These are phyloP conservation scores for Cyberlindnera saturnus DNA, from an alignment of 805 yeast species.

Conservation along the genomic window DNA sequence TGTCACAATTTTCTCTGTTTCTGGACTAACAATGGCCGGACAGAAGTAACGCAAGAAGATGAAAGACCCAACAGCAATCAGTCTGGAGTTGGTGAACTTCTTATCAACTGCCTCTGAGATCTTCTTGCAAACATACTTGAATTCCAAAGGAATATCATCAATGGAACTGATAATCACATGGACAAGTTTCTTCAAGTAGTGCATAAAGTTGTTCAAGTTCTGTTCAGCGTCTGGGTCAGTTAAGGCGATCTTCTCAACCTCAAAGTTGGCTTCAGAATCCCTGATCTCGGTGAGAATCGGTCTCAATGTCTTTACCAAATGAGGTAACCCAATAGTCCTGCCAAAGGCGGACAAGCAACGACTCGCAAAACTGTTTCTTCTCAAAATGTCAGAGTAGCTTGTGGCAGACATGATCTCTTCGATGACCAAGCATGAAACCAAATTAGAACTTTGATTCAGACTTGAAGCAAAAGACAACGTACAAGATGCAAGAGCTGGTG, in stretches of 20 bases:
- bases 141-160: slow-evolving; percentile 59
- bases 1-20: slow-evolving; percentile 35
- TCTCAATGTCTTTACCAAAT: slow-evolving; percentile 44
- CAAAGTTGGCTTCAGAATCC: slow-evolving; percentile 48
- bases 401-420: slow-evolving; percentile 58
- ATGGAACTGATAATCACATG: slow-evolving; percentile 53
- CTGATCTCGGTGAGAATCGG: slow-evolving; percentile 53
- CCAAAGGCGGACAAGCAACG: slow-evolving; percentile 69
- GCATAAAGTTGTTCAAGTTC: slow-evolving; percentile 44
- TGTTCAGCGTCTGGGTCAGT: slow-evolving; percentile 33
- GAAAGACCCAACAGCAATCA: slow-evolving; percentile 79
- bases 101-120: slow-evolving; percentile 50
- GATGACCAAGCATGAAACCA: slow-evolving; percentile 49
- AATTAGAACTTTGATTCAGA: slow-evolving; percentile 34
- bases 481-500: slow-evolving; percentile 64
- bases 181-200: slow-evolving; percentile 50
- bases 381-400: slow-evolving; percentile 64
- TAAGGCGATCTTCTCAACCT: slow-evolving; percentile 48
- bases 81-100: slow-evolving; percentile 62
- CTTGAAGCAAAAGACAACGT: slow-evolving; percentile 48
- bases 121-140: slow-evolving; percentile 64
- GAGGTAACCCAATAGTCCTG: slow-evolving; percentile 56
- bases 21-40: slow-evolving; percentile 90
- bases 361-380: slow-evolving; percentile 81
- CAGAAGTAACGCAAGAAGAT: slow-evolving; percentile 74